Evolutionary conservation across 2,329 filamentous ascomycete genomes (phyloP), one percentile per base, ranked within the genome.

Genomic region (Aaosphaeria arxii): DNA sequence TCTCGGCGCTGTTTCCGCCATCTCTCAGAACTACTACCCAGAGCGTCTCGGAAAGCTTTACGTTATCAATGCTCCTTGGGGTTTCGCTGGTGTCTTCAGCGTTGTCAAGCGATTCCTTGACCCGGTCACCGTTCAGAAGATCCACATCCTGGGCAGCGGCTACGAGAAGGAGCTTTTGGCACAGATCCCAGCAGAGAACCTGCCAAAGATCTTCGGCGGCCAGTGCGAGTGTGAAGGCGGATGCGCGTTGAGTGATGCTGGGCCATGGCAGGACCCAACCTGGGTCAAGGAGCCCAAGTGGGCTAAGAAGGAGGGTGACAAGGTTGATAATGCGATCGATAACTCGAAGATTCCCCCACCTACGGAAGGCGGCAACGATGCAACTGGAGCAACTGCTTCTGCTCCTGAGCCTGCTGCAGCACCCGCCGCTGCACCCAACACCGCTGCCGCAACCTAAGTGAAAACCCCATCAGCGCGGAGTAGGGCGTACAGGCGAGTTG

Each of bases 1-100:
- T 77, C 83, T 99, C 59, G 84, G 84, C 64, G 83, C 87, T 69
- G 91, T 90, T 41, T 94, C 90, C 32, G 85, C 78, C 70, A 89
- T 99, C 75, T 95, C 89, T 56, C 94, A 97, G 76, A 96, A 97
- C 82, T 95, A 97, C 84, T 99, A 99, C 77, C 94, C 94, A 6
- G 94, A 99, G 81, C 89, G 94, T 50, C 81, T 99, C 50, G 94
- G 94, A 66, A 91, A 91, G 75, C 81, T 99, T 69, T 99, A 96
- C 81, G 77, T 99, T 62, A 96, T 99, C 84, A 99, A 99, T 75
- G 89, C 92, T 3, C 91, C 91, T 17, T 97, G 91, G 91, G 91
- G 91, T 29, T 97, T 97, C 80, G 86, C 86, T 53, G 81, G 82
- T 59, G 88, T 91, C 54, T 99, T 94, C 81, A 80, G 76, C 68